Percentiles rank a stretch among this genome's conserved stretches.
Evolutionary conservation across 2,329 filamentous ascomycete genomes (phyloP).

Genomic region (Grosmannia clavigera): DNA sequence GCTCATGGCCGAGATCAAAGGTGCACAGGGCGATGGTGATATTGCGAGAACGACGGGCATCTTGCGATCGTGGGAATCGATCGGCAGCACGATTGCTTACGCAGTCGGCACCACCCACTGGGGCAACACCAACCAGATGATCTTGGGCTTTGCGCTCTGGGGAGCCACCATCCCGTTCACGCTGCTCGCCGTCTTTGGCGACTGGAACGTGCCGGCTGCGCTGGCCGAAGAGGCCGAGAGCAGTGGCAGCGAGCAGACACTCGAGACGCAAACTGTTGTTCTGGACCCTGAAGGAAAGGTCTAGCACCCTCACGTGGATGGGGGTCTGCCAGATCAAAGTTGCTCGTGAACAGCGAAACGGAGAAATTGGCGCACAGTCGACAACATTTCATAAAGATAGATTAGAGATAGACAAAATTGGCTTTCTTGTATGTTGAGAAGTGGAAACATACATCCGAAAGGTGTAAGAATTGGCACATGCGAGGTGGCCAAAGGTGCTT

Average conservation of each 20-base stretch:
- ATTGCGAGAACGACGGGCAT: conserved; percentile 2
- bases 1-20: conserved; percentile 3
- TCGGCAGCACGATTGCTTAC: conserved; percentile 4
- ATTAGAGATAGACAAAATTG: no score
- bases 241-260: not conserved
- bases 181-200: not conserved
- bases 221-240: not conserved
- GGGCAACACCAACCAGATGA: not conserved
- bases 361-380: no score
- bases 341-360: no score
- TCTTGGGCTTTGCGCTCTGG: conserved; percentile 1
- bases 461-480: no score
- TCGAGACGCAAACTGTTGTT: not conserved
- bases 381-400: no score
- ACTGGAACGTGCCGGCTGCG: not conserved
- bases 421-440: no score
- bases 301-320: no score
- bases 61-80: conserved; percentile 1
- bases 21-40: conserved; percentile 1
- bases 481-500: no score
- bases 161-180: not conserved
- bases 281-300: not conserved
- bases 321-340: no score
- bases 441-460: no score
- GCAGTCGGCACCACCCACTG: not conserved